A percentile compares a stretch with the other conserved stretches of the same genome.
phyloP scores from a whole-genome alignment of 495 filamentous ascomycete species.

The Aspergillus steynii region DNA sequence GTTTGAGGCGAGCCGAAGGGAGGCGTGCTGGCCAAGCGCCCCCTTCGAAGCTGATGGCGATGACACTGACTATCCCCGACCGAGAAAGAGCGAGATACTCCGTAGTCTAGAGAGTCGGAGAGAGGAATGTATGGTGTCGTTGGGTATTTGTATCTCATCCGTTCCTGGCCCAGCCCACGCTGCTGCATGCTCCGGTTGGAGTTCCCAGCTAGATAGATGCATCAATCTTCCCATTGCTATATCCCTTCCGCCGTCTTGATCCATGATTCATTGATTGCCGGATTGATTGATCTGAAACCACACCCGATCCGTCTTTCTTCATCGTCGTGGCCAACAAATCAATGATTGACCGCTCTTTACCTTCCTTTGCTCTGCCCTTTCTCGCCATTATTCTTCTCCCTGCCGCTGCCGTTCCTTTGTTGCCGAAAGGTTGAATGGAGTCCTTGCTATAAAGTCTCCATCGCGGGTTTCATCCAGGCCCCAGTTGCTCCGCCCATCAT shows the following conservation, averaged over 20 bases:
- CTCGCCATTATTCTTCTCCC: not conserved
- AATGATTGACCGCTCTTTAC: not conserved
- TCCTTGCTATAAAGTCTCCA: slow-evolving; percentile 7
- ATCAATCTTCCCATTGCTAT: not conserved
- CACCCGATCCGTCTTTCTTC: not conserved
- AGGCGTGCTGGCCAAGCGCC: not conserved
- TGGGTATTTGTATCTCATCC: not conserved
- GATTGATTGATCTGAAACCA: not conserved
- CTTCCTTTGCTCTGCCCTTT: not conserved
- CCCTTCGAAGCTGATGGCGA: not conserved
- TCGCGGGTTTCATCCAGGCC: slow-evolving; percentile 8
- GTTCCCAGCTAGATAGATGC: not conserved
- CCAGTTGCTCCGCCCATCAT: slow-evolving; percentile 11
- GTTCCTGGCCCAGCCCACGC: not conserved
- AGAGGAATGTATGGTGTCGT: too few relatives aligned
- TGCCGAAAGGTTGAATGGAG: not conserved
- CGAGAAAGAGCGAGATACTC: not conserved
- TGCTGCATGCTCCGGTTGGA: not conserved
- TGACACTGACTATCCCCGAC: not conserved
- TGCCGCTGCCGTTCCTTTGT: not conserved
- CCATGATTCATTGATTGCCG: not conserved
- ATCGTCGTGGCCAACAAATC: not conserved
- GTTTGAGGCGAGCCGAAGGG: not conserved
- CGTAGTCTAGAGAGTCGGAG: too few relatives aligned
- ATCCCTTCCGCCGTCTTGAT: too few relatives aligned